Evolutionary conservation across 169 alveolate genomes (phyloP).

Genomic region (Cryptosporidium ubiquitum): DNA sequence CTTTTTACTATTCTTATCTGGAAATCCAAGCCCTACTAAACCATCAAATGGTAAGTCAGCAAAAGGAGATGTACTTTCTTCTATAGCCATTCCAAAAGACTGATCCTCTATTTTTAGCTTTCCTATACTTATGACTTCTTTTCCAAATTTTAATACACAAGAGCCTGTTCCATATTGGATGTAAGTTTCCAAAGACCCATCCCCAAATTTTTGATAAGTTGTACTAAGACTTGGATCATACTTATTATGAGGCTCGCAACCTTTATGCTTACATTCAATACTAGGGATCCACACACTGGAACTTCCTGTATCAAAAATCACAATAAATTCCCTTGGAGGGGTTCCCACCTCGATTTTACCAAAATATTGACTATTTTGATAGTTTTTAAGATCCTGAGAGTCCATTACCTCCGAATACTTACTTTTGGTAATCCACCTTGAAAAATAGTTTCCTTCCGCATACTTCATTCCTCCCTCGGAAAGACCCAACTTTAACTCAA

Average conservation of each 20-base stretch:
- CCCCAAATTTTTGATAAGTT: slow-evolving; percentile 80
- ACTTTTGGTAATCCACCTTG: slow-evolving; percentile 51
- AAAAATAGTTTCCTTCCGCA: slow-evolving; percentile 25
- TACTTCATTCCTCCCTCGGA: slow-evolving; percentile 12
- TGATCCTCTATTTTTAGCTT: slow-evolving; percentile 82
- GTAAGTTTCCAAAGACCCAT: slow-evolving; percentile 74
- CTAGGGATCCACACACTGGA: slow-evolving; percentile 91
- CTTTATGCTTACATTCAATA: slow-evolving; percentile 82
- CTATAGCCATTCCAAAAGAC: slow-evolving; percentile 89
- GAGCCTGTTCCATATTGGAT: slow-evolving; percentile 84
- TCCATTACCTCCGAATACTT: slow-evolving; percentile 63
- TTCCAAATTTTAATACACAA: slow-evolving; percentile 76
- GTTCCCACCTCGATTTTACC: slow-evolving; percentile 90
- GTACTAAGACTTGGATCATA: slow-evolving; percentile 84
- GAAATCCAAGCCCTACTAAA: slow-evolving; percentile 92
- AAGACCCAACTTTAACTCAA: slow-evolving; percentile 23
- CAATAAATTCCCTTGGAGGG: slow-evolving; percentile 88
- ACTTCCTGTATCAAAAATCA: slow-evolving; percentile 90
- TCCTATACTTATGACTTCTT: slow-evolving; percentile 49
- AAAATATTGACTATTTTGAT: slow-evolving; percentile 90
- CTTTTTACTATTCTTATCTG: slow-evolving; percentile 79
- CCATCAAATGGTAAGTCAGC: slow-evolving; percentile 93
- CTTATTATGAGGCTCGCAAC: slow-evolving; percentile 86
- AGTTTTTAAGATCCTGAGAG: slow-evolving; percentile 84
- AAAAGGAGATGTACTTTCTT: slow-evolving; percentile 88